Conservation (phyloP, 352 stramenopile genomes). For the Phytopythium aichiense region DNA sequence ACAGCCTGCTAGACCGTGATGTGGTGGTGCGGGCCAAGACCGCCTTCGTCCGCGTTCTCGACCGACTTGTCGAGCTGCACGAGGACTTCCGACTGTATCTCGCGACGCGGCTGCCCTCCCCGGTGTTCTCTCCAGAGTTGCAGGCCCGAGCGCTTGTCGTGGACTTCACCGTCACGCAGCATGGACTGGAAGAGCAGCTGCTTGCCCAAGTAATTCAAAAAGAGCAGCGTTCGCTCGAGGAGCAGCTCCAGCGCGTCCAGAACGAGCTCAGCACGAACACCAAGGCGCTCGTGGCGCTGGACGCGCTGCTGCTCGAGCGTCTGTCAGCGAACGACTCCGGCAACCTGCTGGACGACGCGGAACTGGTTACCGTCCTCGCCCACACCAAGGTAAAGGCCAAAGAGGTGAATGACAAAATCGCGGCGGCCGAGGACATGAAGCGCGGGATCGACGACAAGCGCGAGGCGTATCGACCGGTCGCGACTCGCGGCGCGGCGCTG, state of each 20-base stretch:
- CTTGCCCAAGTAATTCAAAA: slow-evolving; percentile 90
- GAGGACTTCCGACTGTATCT: slow-evolving; percentile 68
- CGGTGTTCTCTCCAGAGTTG: slow-evolving; percentile 67
- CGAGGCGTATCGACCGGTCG: slow-evolving; percentile 89
- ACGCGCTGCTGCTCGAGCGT: slow-evolving; percentile 82
- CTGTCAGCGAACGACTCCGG: slow-evolving; percentile 79
- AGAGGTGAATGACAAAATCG: slow-evolving; percentile 90
- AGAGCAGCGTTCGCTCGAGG: slow-evolving; percentile 87
- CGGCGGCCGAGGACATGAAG: slow-evolving; percentile 83
- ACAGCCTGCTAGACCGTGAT: slow-evolving; percentile 65
- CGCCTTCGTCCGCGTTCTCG: slow-evolving; percentile 66
- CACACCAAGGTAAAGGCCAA: slow-evolving; percentile 89
- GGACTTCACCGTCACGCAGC: slow-evolving; percentile 91
- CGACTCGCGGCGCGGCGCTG: slow-evolving; percentile 79
- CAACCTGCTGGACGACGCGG: slow-evolving; percentile 87
- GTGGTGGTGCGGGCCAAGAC: slow-evolving; percentile 54
- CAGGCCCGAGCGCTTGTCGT: slow-evolving; percentile 69
- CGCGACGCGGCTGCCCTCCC: slow-evolving; percentile 59
- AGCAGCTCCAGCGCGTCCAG: slow-evolving; percentile 85
- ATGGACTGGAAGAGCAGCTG: slow-evolving; percentile 89
- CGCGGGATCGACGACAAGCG: slow-evolving; percentile 89
- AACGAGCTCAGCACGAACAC: slow-evolving; percentile 85
- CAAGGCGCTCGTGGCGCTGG: slow-evolving; percentile 80
- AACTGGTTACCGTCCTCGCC: slow-evolving; percentile 82
- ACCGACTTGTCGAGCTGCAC: slow-evolving; percentile 63